phyloP scores from a whole-genome alignment of 2,329 filamentous ascomycete genomes.

The Ciborinia camelliae region DNA sequence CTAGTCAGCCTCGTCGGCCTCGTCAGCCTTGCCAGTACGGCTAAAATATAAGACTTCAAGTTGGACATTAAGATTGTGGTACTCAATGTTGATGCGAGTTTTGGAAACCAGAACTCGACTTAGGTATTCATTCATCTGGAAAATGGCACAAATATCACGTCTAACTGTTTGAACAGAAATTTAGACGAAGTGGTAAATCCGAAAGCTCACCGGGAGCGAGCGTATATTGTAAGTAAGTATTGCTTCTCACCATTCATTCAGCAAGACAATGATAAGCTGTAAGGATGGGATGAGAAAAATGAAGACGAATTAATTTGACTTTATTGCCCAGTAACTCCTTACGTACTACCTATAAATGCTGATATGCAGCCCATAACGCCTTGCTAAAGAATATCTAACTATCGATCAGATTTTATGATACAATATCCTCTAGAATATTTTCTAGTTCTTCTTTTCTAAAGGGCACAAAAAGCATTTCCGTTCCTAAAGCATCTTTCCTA shows the following conservation, averaged over 20 bases:
- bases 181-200: too few species aligned
- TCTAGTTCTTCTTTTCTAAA: conserved; percentile 87
- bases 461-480: conserved; percentile 80
- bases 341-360: background rate
- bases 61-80: background rate
- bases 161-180: too few species aligned
- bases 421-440: conserved; percentile 74
- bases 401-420: conserved; percentile 7
- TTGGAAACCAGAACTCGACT: too few species aligned
- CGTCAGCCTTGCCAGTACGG: background rate
- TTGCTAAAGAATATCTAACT: conserved; percentile 20
- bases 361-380: conserved; percentile 16
- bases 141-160: too few species aligned
- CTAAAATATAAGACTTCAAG: background rate
- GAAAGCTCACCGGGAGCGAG: background rate
- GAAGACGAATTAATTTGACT: background rate
- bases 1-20: too few species aligned
- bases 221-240: background rate
- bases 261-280: background rate
- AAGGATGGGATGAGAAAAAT: background rate
- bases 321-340: background rate
- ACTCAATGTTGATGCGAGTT: background rate
- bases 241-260: background rate
- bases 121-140: too few species aligned
- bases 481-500: conserved; percentile 78